A percentile compares a stretch with the other conserved stretches of the same genome.
These are phyloP conservation scores for Rossbeevera mucosa DNA, from an alignment of 768 basidiomycete species.

Conservation along the genomic window DNA sequence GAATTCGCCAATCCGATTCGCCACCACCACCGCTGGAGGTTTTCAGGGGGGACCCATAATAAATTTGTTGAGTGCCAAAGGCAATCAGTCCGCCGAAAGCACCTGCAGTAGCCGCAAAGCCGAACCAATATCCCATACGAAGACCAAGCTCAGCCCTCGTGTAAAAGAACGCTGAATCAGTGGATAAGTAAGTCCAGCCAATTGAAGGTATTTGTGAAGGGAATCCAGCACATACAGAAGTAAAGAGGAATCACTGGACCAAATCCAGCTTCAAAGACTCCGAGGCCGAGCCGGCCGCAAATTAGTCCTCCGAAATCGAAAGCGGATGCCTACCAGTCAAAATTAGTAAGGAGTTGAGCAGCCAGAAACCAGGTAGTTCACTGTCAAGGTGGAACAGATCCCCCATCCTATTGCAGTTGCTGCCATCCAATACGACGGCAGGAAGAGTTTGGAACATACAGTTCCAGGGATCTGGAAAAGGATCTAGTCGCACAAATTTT, in stretches of 20 bases:
- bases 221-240: slow-evolving; percentile 49
- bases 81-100: slow-evolving; percentile 82
- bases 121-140: slow-evolving; percentile 79
- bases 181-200: slow-evolving; percentile 35
- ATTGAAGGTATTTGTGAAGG: neutral
- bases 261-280: slow-evolving; percentile 75
- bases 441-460: slow-evolving; percentile 60
- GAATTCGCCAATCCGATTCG: slow-evolving; percentile 31
- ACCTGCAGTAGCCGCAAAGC: slow-evolving; percentile 78
- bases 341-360: slow-evolving; percentile 45
- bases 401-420: slow-evolving; percentile 70
- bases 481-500: slow-evolving; percentile 40
- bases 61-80: slow-evolving; percentile 71
- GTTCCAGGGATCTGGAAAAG: slow-evolving; percentile 66
- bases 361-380: slow-evolving; percentile 57
- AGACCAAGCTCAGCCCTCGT: slow-evolving; percentile 70
- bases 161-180: slow-evolving; percentile 64
- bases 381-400: slow-evolving; percentile 68
- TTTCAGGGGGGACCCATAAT: slow-evolving; percentile 30
- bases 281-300: slow-evolving; percentile 56
- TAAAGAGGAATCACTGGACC: slow-evolving; percentile 76
- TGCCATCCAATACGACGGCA: slow-evolving; percentile 66
- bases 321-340: slow-evolving; percentile 44
- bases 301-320: slow-evolving; percentile 60
- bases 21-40: slow-evolving; percentile 24